Evolutionary conservation across 805 yeast species (phyloP), one percentile per base, ranked within the genome.

Genomic region (Hanseniaspora occidentalis): DNA sequence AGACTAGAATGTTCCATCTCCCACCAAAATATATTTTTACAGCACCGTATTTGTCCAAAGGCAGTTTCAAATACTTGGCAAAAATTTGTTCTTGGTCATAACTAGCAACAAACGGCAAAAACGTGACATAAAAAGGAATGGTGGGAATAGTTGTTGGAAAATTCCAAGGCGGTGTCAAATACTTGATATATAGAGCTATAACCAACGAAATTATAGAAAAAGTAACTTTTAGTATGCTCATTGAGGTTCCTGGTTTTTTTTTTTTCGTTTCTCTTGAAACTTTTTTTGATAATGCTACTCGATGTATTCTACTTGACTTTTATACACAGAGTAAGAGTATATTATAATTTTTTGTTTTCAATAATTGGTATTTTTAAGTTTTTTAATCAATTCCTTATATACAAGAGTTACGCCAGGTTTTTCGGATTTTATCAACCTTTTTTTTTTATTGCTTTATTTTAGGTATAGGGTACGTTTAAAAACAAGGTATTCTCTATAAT

Each of bases 21-120:
- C 77, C 71, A 5, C 75, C 81, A 58, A 74, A 75, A 50, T 66
- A 75, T 4, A 74, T 60, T 51, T 74, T 74, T 0, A 69, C 80
- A 0, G 79, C 79, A 0, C 81, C 81, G 50, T 66, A 57, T 37
- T 61, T 64, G 44, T 72, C 75, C 37, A 73, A 49, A 31, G 69
- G 65, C 5, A 61, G 61, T 34, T 65, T 58, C 29, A 73, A 52
- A 47, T 66, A 74, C 9, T 31, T 38, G 8, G 67, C 53, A 52
- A 61, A 75, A 6, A 75, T 60, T 20, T 70, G 63, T 23, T 58
- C 50, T 48, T 75, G 80, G 2, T 54, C 50, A 1, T 69, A 62
- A 24, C 65, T 53, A n/a, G 35, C 35, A 14, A 41, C 36, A 20
- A 41, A 33, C 0, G 76, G 69, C 19, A 75, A 48, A 45, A 75